Evolutionary conservation across 495 filamentous ascomycete genomes (phyloP).

Genomic region (Daldinia bambusicola): DNA sequence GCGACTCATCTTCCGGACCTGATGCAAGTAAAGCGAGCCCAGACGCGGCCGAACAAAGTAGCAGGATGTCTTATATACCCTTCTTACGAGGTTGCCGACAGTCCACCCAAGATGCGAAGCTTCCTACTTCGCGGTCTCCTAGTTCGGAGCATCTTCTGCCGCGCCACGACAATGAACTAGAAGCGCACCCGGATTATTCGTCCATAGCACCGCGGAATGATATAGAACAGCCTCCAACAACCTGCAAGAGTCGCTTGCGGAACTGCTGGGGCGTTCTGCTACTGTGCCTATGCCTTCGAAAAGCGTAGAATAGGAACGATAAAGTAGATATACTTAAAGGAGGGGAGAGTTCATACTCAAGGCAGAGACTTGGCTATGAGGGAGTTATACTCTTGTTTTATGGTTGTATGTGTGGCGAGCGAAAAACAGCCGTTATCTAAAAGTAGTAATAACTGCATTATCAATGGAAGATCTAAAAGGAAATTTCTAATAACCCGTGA

Average conservation of each 20-base stretch:
- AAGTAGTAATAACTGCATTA: neutral
- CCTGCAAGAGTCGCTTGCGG: constrained; percentile 1
- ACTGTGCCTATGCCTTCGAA: neutral
- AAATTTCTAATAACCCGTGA: neutral
- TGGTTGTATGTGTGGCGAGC: too few species aligned
- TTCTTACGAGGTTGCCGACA: neutral
- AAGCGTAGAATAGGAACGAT: neutral
- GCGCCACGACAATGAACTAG: neutral
- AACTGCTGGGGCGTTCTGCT: constrained; percentile 19
- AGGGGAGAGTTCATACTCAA: too few species aligned
- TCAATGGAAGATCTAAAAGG: neutral
- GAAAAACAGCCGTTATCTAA: too few species aligned
- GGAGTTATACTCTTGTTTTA: too few species aligned
- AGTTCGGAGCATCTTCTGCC: constrained; percentile 4
- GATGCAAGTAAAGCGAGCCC: neutral
- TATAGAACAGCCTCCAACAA: neutral
- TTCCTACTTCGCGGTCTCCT: neutral
- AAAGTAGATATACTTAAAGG: too few species aligned
- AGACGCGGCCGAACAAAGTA: neutral
- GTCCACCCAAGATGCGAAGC: neutral
- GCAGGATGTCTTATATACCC: neutral
- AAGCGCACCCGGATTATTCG: neutral
- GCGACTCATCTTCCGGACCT: neutral
- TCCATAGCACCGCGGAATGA: neutral
- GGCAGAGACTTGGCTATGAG: too few species aligned